These are phyloP conservation scores for Pleurotus tuoliensis DNA, from an alignment of 768 basidiomycete genomes.

Conservation along the genomic window DNA sequence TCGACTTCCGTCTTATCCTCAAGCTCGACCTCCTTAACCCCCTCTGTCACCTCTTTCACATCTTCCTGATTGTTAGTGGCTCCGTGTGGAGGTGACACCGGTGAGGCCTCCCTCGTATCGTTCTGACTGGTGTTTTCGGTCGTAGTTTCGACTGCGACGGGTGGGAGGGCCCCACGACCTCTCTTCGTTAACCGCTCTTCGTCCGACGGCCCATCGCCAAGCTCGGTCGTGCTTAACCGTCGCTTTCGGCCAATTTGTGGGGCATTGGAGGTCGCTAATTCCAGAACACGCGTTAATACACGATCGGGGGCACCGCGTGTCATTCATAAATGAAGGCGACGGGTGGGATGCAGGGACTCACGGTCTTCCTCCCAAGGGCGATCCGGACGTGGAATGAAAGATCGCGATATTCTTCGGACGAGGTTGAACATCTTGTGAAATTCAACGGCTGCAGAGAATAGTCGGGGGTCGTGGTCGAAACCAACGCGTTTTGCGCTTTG, in stretches of 20 bases:
- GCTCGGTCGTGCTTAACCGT: conserved; percentile 48
- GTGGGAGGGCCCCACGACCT: conserved; percentile 37
- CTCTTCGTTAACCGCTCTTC: conserved; percentile 40
- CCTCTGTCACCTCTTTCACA: conserved; percentile 69
- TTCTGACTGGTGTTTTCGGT: conserved; percentile 16
- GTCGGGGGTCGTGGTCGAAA: not conserved
- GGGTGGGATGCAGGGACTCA: conserved; percentile 29
- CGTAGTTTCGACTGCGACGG: conserved; percentile 21
- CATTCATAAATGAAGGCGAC: conserved; percentile 10
- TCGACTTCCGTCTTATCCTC: conserved; percentile 33
- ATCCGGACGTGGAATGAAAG: conserved; percentile 66
- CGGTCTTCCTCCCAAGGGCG: conserved; percentile 78
- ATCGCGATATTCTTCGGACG: conserved; percentile 66
- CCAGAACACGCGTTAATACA: conserved; percentile 22
- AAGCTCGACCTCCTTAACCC: conserved; percentile 66
- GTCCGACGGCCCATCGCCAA: conserved; percentile 36
- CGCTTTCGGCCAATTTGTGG: conserved; percentile 68
- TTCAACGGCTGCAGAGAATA: not conserved
- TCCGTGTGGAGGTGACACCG: conserved; percentile 24
- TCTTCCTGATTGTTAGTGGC: conserved; percentile 34
- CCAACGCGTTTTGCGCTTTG: not conserved
- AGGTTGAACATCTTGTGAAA: conserved; percentile 57
- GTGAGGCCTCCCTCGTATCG: conserved; percentile 16
- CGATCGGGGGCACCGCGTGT: conserved; percentile 1
- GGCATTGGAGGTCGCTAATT: conserved; percentile 68